Evolutionary conservation across 2,329 filamentous ascomycete genomes (phyloP).

Genomic region (Coniochaeta pulveracea): DNA sequence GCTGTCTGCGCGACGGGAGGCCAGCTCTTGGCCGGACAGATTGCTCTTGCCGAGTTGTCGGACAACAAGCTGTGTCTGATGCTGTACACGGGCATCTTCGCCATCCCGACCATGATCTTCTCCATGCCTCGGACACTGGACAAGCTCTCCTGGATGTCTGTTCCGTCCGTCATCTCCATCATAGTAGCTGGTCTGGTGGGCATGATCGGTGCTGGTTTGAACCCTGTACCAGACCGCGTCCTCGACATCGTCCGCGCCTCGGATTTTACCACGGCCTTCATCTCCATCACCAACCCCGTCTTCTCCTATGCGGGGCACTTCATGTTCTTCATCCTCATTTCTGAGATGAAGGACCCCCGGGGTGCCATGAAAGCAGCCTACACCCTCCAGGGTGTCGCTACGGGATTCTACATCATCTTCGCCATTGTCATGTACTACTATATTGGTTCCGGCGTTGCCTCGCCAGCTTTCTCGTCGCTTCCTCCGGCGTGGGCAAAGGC

Average conservation of each 20-base stretch:
- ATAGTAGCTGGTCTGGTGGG: slow-evolving; percentile 36
- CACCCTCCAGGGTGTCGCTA: slow-evolving; percentile 35
- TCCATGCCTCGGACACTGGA: slow-evolving; percentile 38
- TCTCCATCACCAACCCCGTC: slow-evolving; percentile 37
- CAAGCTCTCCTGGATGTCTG: slow-evolving; percentile 32
- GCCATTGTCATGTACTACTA: slow-evolving; percentile 38
- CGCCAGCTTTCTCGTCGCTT: slow-evolving; percentile 35
- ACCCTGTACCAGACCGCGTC: slow-evolving; percentile 23
- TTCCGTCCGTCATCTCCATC: slow-evolving; percentile 33
- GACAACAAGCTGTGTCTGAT: slow-evolving; percentile 34
- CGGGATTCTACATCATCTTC: slow-evolving; percentile 37
- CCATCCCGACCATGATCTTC: slow-evolving; percentile 31
- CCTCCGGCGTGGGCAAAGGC: slow-evolving; percentile 33
- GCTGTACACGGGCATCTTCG: slow-evolving; percentile 37
- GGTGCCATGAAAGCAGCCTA: slow-evolving; percentile 40
- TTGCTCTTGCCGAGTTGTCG: slow-evolving; percentile 33
- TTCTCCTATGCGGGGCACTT: slow-evolving; percentile 40
- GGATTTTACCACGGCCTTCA: slow-evolving; percentile 30
- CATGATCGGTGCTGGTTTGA: slow-evolving; percentile 34
- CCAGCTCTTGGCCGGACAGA: slow-evolving; percentile 38
- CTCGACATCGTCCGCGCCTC: slow-evolving; percentile 24
- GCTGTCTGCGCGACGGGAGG: slow-evolving; percentile 37
- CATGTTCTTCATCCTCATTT: slow-evolving; percentile 42
- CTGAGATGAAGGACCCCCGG: slow-evolving; percentile 37
- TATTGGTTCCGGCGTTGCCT: slow-evolving; percentile 30